phyloP scores from a whole-genome alignment of 2,329 filamentous ascomycete species.

The Bimuria novae-zelandiae region DNA sequence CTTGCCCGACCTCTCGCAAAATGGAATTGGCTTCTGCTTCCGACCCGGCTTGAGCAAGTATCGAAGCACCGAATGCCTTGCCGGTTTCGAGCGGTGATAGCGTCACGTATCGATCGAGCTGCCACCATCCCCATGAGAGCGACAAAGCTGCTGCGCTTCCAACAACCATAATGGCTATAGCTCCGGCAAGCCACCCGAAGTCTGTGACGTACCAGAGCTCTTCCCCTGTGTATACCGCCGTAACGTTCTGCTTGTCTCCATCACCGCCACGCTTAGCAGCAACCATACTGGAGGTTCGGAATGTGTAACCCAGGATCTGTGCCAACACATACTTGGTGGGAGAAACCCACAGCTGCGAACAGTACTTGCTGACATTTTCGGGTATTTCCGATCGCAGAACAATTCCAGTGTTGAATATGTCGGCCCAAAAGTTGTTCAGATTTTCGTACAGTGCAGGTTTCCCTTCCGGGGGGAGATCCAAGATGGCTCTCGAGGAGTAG shows the following conservation, averaged over 20 bases:
- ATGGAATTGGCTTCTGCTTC: constrained; percentile 17
- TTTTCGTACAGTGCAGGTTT: not conserved
- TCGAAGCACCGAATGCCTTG: constrained; percentile 19
- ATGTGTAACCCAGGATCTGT: constrained; percentile 13
- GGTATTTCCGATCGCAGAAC: not conserved
- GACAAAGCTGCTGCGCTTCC: constrained; percentile 12
- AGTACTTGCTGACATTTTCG: too few relatives aligned
- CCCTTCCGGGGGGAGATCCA: not conserved
- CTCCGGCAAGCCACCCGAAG: constrained; percentile 13
- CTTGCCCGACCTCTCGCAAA: constrained; percentile 16
- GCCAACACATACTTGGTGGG: constrained; percentile 10
- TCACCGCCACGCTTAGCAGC: not conserved
- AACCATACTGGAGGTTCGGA: constrained; percentile 9
- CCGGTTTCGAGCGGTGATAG: constrained; percentile 21
- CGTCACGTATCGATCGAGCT: constrained; percentile 16
- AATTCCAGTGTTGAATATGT: constrained; percentile 7
- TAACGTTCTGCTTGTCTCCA: constrained; percentile 11
- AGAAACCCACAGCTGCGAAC: constrained; percentile 11
- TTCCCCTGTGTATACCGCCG: constrained; percentile 2
- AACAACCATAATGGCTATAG: constrained; percentile 14
- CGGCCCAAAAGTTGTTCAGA: constrained; percentile 5
- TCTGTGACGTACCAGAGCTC: constrained; percentile 18
- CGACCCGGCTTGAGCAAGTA: constrained; percentile 13
- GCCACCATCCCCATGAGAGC: constrained; percentile 21
- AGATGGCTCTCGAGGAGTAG: constrained; percentile 5